Conservation (phyloP, 208 protist genomes). For the Jaenimonas drosophilae region DNA sequence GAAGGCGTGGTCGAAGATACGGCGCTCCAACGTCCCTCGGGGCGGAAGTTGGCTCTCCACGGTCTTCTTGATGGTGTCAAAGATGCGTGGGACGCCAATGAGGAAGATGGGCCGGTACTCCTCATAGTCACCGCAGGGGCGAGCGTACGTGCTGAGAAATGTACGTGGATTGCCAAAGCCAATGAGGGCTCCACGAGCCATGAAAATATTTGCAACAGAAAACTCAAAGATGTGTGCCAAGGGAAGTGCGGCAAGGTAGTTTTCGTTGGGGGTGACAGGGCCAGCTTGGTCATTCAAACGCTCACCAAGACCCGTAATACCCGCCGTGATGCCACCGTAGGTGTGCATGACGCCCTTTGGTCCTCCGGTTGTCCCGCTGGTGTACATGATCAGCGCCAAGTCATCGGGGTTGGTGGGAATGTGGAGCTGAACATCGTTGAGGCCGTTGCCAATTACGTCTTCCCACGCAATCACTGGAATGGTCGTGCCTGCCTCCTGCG, state of each 20-base stretch:
- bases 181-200: constrained; percentile 16
- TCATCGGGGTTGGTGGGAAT: constrained; percentile 8
- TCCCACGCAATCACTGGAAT: constrained; percentile 11
- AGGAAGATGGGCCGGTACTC: constrained; percentile 33
- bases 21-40: constrained; percentile 9
- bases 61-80: constrained; percentile 38
- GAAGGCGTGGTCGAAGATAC: constrained; percentile 34
- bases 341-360: constrained; percentile 58
- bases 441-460: constrained; percentile 9
- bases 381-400: constrained; percentile 46
- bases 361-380: constrained; percentile 49
- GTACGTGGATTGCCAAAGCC: constrained; percentile 29
- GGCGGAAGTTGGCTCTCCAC: constrained; percentile 19
- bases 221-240: constrained; percentile 70
- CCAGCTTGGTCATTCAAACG: constrained; percentile 14
- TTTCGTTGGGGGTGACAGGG: constrained; percentile 19
- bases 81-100: constrained; percentile 38
- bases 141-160: constrained; percentile 11
- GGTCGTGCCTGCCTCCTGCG: not conserved
- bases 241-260: constrained; percentile 46
- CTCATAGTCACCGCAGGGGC: constrained; percentile 23
- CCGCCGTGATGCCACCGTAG: constrained; percentile 18
- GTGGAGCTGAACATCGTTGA: not conserved
- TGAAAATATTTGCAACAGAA: constrained; percentile 21
- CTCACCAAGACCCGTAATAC: constrained; percentile 7